phyloP scores from a whole-genome alignment of 139 green algal species.

The Monoraphidium neglectum region DNA sequence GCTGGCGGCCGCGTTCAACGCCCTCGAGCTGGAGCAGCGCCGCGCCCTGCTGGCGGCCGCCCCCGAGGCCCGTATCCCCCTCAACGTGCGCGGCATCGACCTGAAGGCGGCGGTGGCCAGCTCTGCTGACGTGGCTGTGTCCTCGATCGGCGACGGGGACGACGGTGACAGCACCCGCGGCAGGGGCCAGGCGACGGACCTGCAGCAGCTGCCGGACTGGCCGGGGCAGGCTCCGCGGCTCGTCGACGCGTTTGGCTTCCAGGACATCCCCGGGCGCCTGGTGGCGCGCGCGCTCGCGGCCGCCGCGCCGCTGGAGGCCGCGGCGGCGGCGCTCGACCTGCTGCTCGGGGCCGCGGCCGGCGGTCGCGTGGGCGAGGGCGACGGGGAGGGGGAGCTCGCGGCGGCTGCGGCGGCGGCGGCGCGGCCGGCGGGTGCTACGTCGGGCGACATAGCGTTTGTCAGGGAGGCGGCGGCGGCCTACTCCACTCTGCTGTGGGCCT shows the following conservation, averaged over 20 bases:
- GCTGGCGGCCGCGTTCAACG: constrained; percentile 20
- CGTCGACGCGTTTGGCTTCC: constrained; percentile 21
- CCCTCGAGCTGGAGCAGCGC: background rate
- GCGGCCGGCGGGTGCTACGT: no score
- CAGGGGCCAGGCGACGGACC: background rate
- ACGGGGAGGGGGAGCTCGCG: no score
- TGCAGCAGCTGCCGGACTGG: constrained; percentile 1
- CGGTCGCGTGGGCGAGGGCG: background rate
- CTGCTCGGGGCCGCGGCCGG: background rate
- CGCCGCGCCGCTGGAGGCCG: background rate
- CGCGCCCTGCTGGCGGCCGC: constrained; percentile 17
- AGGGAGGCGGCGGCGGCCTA: constrained; percentile 12
- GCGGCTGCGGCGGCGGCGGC: no score
- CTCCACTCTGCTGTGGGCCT: constrained; percentile 6
- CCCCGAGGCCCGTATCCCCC: background rate
- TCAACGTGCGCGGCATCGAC: constrained; percentile 24
- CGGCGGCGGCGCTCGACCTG: background rate
- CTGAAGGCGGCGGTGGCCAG: constrained; percentile 2
- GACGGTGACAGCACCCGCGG: background rate
- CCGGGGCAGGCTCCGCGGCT: constrained; percentile 15
- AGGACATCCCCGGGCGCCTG: constrained; percentile 17
- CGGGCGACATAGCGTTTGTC: background rate
- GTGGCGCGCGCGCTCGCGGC: constrained; percentile 8
- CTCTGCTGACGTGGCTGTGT: background rate
- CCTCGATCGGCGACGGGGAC: background rate